Percentiles rank a stretch among this genome's conserved stretches.
Conservation (phyloP, 2,329 filamentous ascomycete genomes). For the Calycina herbarum region DNA sequence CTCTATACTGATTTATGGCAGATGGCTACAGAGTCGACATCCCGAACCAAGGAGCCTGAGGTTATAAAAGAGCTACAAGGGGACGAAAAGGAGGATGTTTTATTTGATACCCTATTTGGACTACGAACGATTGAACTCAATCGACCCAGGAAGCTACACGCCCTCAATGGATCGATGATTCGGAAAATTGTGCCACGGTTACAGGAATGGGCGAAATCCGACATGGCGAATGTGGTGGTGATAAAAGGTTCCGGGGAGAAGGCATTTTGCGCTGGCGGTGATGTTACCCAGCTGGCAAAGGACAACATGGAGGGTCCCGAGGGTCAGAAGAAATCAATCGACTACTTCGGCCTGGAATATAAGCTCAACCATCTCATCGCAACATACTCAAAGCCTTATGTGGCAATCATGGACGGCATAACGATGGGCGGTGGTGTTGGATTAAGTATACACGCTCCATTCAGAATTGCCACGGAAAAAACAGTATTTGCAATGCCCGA, state of each 20-base stretch:
- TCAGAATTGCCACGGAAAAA: constrained; percentile 93
- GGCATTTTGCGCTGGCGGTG: constrained; percentile 91
- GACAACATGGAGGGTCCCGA: constrained; percentile 67
- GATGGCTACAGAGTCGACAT: constrained; percentile 5
- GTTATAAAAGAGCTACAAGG: constrained; percentile 40
- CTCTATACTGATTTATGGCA: constrained; percentile 24
- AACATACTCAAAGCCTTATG: constrained; percentile 88
- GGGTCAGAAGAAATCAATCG: constrained; percentile 72
- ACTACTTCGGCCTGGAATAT: constrained; percentile 96
- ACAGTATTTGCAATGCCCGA: constrained; percentile 98
- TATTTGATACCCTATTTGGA: constrained; percentile 87
- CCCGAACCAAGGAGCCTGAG: constrained; percentile 24
- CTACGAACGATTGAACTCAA: constrained; percentile 93
- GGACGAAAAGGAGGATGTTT: constrained; percentile 85
- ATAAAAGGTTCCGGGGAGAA: constrained; percentile 85
- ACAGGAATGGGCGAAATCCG: constrained; percentile 91
- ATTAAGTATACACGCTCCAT: constrained; percentile 89
- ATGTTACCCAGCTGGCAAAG: constrained; percentile 76
- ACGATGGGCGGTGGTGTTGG: constrained; percentile 99
- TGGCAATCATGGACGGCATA: constrained; percentile 95
- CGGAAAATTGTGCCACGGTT: constrained; percentile 89
- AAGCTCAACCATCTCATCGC: constrained; percentile 93
- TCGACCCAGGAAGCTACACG: constrained; percentile 87
- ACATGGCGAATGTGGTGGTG: constrained; percentile 88
- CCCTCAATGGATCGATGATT: constrained; percentile 91